These are phyloP conservation scores for Yamadazyma sp. DNA, from an alignment of 1,139 yeast species.

Conservation along the genomic window DNA sequence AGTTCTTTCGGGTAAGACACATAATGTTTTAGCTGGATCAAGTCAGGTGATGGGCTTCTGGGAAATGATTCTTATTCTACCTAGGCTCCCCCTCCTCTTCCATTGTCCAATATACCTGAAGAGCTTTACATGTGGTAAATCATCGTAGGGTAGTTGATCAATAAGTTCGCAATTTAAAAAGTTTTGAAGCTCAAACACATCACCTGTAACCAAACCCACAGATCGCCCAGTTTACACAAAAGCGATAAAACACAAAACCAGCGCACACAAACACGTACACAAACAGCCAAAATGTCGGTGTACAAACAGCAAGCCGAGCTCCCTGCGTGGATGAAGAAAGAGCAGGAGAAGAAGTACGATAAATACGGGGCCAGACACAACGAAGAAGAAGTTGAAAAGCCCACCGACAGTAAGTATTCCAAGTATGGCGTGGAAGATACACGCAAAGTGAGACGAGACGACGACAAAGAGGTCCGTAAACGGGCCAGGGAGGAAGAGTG, in stretches of 20 bases:
- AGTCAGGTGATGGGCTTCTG: no score
- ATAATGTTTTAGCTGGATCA: no score
- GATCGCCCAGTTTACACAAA: no score
- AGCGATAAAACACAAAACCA: not conserved
- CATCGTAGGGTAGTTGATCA: no score
- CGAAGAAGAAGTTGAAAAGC: not conserved
- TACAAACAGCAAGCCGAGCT: constrained; percentile 26
- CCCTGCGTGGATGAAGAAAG: constrained; percentile 46
- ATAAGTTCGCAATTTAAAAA: constrained; percentile 1
- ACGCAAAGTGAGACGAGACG: constrained; percentile 10
- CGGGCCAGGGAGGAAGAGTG: constrained; percentile 8
- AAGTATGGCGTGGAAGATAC: constrained; percentile 23
- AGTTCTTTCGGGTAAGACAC: no score
- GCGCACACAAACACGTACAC: not conserved
- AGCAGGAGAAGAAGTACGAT: constrained; percentile 33
- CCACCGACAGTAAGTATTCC: constrained; percentile 25
- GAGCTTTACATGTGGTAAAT: no score
- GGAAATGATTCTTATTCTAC: no score
- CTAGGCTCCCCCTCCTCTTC: no score
- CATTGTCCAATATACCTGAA: no score
- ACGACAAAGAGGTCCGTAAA: constrained; percentile 3
- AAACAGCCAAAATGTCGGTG: constrained; percentile 19
- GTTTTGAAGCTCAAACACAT: no score
- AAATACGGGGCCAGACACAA: constrained; percentile 29
- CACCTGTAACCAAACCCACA: no score